Base-by-base conservation (phyloP, 2,329 filamentous ascomycete genomes). In the Orbilia oligospora region DNA sequence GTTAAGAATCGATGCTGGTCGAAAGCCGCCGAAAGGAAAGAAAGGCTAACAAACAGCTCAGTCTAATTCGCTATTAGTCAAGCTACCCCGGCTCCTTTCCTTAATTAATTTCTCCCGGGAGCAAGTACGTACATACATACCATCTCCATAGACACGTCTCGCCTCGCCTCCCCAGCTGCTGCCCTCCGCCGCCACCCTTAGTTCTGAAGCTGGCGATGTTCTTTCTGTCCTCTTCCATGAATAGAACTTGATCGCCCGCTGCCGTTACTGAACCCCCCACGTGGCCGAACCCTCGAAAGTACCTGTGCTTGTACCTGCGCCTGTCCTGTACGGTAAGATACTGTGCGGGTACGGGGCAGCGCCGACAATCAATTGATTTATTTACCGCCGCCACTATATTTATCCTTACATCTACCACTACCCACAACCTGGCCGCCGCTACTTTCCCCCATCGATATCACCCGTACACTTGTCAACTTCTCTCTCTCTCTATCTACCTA, bases 21-120 rank as follows among this genome's bases (percentile, higher is more conserved):
- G 41, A 64, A 18, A 30, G 58, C n/a, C 20, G 38, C 20, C 5
- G 55, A 61, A 27, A n/a, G 44, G 2, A 46, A 46, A 20, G 44
- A 46, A 46, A 46, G 41, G 49, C 30, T 36, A 61, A 53, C 67
- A 71, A 71, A 71, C 67, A 71, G 67, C 67, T 71, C 67, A 63
- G 18, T 51, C 36, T 16, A 24, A 24, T 51, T n/a, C 20, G 44
- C 67, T 27, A 53, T n/a, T 55, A 41, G 24, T 38, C 51, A 58
- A 69, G 66, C 66, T 69, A 58, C 66, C 66, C 51, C 51, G 27
- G 51, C 66, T 48, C 38, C 66, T 33, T 38, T 41, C 30, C 64
- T 14, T 68, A 10, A 49, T 33, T 49, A 49, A 33, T 49, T 49
- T 38, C 38, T 22, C 38, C n/a, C 33, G 10, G 12, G 24, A 46